phyloP scores from a whole-genome alignment of 148 eudicot genomes.

The Polygonum maritimum region DNA sequence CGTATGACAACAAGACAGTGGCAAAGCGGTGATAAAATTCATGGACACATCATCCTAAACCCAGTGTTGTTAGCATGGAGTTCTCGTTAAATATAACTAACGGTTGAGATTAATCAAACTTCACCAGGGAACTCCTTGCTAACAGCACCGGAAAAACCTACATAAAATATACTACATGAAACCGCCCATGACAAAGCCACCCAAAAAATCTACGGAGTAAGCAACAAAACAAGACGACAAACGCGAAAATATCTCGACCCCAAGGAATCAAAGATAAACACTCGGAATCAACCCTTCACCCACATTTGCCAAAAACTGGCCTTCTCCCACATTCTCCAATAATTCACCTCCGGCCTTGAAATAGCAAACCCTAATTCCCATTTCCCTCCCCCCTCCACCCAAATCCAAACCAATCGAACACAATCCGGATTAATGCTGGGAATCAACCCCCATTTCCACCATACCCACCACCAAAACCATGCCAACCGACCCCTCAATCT shows the following conservation, averaged over 20 bases:
- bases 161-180: not conserved
- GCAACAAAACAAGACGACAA: not conserved
- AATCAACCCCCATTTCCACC: constrained; percentile 9
- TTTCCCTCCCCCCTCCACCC: not conserved
- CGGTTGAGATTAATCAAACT: too few species aligned
- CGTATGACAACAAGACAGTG: too few species aligned
- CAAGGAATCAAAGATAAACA: constrained; percentile 1
- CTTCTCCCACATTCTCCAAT: not conserved
- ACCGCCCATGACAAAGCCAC: too few species aligned
- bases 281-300: not conserved
- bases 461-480: not conserved
- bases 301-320: not conserved
- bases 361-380: not conserved
- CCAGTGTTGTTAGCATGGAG: too few species aligned
- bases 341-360: not conserved
- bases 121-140: too few species aligned
- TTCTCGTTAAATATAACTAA: too few species aligned
- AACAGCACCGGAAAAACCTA: too few species aligned
- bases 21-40: too few species aligned
- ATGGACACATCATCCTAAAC: too few species aligned
- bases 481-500: not conserved
- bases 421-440: not conserved
- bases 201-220: not conserved
- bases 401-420: not conserved
- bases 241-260: not conserved